Base-by-base conservation (phyloP, 2,329 filamentous ascomycete species). In the Tolypocladium guangdongense region DNA sequence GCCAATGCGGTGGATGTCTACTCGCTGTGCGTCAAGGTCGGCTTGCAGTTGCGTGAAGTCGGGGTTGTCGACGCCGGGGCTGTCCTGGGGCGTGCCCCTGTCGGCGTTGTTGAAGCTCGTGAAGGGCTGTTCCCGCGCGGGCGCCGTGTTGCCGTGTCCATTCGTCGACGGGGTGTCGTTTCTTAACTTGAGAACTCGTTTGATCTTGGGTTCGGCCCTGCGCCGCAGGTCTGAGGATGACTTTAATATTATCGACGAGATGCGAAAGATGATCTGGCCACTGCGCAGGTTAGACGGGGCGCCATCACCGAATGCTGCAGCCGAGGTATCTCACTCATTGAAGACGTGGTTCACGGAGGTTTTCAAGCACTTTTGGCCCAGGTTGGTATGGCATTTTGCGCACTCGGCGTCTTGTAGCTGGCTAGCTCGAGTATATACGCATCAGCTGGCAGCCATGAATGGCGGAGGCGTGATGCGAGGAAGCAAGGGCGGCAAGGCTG, bases 341-440 rank as follows among this genome's bases (percentile, higher is more conserved):
- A 74, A 54, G 24, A 68, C 65, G 57, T 74, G 71, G 48, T 71
- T 71, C 1, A 61, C 47, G 0, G 69, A 64, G 14, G 64, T 66
- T 0, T 59, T 58, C 10, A 70, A 16, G 57, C 68, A 73, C 51
- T 61, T 64, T 11, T 70, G 60, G 8, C 72, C 72, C 11, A 75
- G 41, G 1, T 63, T 54, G 18, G 62, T 54, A 22, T 53, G 45
- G 53, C 70, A 75, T 7, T 54, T 49, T 4, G 51, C 43, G 53
- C 72, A 74, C 2, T 59, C 58, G 32, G 74, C 58, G 52, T 70
- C 66, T 51, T 70, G 70, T 16, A 74, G 59, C 37, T 63, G 56
- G 50, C 71, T 74, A 41, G 52, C 20, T 14, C 16, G n/a, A 45
- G 11, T 4, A n/a, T 18, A 32, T 2, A 32, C 27, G 2, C 11